Conservation (phyloP, 140 eudicot species). For the Anethum foeniculum region DNA sequence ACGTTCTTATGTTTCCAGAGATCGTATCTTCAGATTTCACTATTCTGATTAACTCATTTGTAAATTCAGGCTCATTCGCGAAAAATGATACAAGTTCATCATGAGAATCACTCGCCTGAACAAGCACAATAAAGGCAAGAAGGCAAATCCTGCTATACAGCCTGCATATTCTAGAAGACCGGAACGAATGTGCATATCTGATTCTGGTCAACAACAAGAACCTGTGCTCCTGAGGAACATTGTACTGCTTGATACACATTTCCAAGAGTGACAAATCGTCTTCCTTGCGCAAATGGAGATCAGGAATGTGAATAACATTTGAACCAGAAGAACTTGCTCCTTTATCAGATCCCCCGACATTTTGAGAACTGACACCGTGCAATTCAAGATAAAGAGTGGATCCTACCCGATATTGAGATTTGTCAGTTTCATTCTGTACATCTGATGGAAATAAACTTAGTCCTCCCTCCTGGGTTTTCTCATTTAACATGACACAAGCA, state of each 20-base stretch:
- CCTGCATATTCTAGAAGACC: conserved; percentile 71
- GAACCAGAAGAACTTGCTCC: conserved; percentile 30
- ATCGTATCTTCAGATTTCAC: conserved; percentile 82
- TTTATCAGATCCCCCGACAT: conserved; percentile 25
- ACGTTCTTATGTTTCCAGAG: conserved; percentile 72
- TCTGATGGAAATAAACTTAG: conserved; percentile 70
- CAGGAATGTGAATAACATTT: conserved; percentile 66
- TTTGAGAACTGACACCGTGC: conserved; percentile 48
- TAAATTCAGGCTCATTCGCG: conserved; percentile 94
- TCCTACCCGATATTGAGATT: conserved; percentile 64
- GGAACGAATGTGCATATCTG: conserved; percentile 91
- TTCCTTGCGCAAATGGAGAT: conserved; percentile 63
- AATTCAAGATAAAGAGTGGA: conserved; percentile 90
- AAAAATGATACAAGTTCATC: conserved; percentile 94
- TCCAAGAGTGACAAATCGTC: conserved; percentile 81
- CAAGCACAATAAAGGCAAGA: conserved; percentile 87
- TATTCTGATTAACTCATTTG: conserved; percentile 83
- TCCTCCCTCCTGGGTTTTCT: conserved; percentile 68
- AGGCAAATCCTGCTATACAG: conserved; percentile 84
- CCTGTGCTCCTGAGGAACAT: conserved; percentile 71
- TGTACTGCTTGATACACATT: conserved; percentile 54
- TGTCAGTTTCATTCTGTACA: conserved; percentile 52
- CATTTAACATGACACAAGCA: conserved; percentile 71
- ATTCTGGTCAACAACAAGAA: conserved; percentile 81
- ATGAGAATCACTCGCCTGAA: conserved; percentile 86